Evolutionary conservation across 1,139 yeast genomes (phyloP).

Genomic region (Pneumocystis murina): DNA sequence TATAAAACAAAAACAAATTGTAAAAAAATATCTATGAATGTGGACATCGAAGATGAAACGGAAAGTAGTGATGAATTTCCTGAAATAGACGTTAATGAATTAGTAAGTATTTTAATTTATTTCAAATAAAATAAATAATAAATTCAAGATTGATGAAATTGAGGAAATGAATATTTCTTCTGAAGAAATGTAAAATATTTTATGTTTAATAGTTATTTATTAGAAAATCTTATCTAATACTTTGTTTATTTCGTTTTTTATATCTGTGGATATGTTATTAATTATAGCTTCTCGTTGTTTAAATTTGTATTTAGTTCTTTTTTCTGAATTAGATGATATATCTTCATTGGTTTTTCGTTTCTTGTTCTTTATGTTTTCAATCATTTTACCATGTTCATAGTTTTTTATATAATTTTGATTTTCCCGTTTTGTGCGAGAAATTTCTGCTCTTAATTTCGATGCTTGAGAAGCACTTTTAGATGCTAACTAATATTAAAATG

Average conservation of each 20-base stretch:
- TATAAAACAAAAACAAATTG: conserved; percentile 51
- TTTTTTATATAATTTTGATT: conserved; percentile 71
- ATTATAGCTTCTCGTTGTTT: background rate
- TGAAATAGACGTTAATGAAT: conserved; percentile 26
- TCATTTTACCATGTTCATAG: conserved; percentile 75
- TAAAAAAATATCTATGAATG: conserved; percentile 34
- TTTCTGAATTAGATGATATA: background rate
- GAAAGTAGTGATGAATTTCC: conserved; percentile 31
- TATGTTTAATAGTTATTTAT: background rate
- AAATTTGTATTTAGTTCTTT: background rate
- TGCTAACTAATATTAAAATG: conserved; percentile 35
- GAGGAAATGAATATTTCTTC: background rate
- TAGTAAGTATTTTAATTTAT: conserved; percentile 15
- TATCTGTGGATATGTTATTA: background rate
- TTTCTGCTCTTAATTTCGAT: conserved; percentile 71
- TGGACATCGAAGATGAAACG: conserved; percentile 15
- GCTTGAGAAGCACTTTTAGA: conserved; percentile 81
- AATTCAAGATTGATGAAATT: background rate
- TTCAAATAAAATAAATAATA: background rate
- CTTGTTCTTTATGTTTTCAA: conserved; percentile 47
- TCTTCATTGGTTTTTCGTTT: background rate
- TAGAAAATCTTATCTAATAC: background rate
- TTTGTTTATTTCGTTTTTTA: background rate
- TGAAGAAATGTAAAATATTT: background rate
- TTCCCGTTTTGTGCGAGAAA: conserved; percentile 74